Conservation (phyloP, 73 alveolate species). For the Urostyla sp. region DNA sequence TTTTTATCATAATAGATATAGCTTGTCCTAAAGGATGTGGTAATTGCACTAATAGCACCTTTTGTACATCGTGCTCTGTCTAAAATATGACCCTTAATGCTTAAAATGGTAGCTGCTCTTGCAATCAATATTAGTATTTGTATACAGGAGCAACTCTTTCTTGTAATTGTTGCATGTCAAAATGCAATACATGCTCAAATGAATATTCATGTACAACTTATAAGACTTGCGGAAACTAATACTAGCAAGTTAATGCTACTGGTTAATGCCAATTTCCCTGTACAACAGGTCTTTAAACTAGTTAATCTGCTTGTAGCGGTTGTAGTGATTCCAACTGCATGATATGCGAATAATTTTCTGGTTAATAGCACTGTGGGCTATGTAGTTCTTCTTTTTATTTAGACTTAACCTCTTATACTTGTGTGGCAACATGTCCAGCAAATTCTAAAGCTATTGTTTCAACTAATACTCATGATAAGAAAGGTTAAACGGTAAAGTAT, state of each 20-base stretch:
- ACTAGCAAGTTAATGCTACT: neutral
- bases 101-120: too few relatives aligned
- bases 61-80: too few relatives aligned
- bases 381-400: slow-evolving; percentile 5
- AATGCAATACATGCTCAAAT: slow-evolving; percentile 32
- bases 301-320: neutral
- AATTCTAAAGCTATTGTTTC: slow-evolving; percentile 33
- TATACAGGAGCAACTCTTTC: too few relatives aligned
- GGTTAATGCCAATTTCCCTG: slow-evolving; percentile 28
- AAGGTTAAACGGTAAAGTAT: slow-evolving; percentile 7
- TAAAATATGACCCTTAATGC: too few relatives aligned
- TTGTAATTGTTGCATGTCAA: too few relatives aligned
- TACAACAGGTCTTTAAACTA: neutral
- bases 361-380: slow-evolving; percentile 11
- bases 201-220: slow-evolving; percentile 29
- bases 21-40: too few relatives aligned
- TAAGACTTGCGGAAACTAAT: neutral
- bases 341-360: neutral
- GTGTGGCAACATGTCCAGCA: slow-evolving; percentile 26
- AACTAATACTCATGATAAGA: slow-evolving; percentile 17
- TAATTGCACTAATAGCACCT: too few relatives aligned
- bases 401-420: slow-evolving; percentile 10
- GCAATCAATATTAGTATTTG: too few relatives aligned
- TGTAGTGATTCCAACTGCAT: slow-evolving; percentile 13
- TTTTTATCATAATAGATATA: too few relatives aligned